Base-by-base conservation (phyloP, 352 stramenopile species). In the Phytophthora ramorum region DNA sequence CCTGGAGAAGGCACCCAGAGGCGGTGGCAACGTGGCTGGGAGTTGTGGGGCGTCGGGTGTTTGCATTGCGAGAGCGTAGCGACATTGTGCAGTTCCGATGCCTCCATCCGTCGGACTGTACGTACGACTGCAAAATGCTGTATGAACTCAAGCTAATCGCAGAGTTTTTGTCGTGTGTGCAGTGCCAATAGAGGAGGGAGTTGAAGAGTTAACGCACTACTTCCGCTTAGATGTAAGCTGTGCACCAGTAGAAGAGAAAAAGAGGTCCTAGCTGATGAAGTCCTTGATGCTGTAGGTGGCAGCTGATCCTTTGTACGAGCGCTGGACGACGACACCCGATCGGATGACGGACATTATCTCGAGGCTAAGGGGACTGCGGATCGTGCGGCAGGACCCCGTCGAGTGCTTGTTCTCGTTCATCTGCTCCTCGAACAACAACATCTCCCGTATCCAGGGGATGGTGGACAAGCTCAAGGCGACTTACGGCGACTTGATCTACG, bases 351-450 rank as follows among this genome's bases (percentile, higher is more conserved):
- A 70, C 37, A 88, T 98, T 63, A 89, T 95, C 3, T 63, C 51
- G 32, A 79, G 67, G 14, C 79, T 99, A 24, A 88, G 86, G 7
- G 96, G 96, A 5, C 84, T 98, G 30, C 77, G 96, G 32, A 89
- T 98, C 37, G 51, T 99, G 10, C 74, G 95, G 9, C 97, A 99
- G 70, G 91, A 99, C 69, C 96, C 96, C 3, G 81, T 97, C 24
- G 97, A 99, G 77, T 99, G 96, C 75, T 80, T 99, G 24, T 93
- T 99, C 61, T 97, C 91, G 32, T 99, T 99, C 80, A 98, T 99
- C 45, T 99, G 96, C 75, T 98, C 91, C 17, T 98, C 89, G 55
- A 99, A 99, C 81, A 99, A 99, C 81, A 99, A 99, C 75, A 99
- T 99, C 73, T 71, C 87, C 40, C 78, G 97, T 28, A 99, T 99